Evolutionary conservation across 192 early-diverging fungal species (phyloP).

Genomic region (Gamsiella multidivaricata): DNA sequence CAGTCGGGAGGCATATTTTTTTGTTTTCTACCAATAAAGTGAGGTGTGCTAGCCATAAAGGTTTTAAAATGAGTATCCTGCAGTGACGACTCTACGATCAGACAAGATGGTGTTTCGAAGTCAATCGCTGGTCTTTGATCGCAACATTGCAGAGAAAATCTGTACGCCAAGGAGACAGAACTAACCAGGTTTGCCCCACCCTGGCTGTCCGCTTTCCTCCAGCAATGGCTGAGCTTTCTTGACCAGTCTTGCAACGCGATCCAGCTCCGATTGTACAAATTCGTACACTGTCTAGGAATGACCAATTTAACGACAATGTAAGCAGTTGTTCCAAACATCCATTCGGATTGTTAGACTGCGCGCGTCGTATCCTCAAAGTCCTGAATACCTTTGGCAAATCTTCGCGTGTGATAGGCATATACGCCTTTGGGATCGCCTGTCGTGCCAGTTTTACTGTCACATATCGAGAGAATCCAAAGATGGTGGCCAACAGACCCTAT

Average conservation of each 20-base stretch:
- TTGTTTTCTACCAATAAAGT: slow-evolving; percentile 60
- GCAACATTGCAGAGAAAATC: too few relatives aligned
- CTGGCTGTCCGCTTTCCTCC: slow-evolving; percentile 59
- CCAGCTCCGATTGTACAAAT: slow-evolving; percentile 57
- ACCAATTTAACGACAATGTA: neutral
- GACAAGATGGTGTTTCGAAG: neutral
- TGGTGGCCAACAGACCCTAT: slow-evolving; percentile 59
- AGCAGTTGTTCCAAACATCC: too few relatives aligned
- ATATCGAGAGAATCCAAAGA: slow-evolving; percentile 63
- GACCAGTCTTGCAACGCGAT: slow-evolving; percentile 49
- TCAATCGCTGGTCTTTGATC: too few relatives aligned
- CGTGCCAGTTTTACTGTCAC: slow-evolving; percentile 59
- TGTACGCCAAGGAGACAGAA: too few relatives aligned
- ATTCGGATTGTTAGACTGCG: too few relatives aligned
- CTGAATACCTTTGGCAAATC: slow-evolving; percentile 60
- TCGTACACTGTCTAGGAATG: slow-evolving; percentile 56
- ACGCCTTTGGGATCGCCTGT: slow-evolving; percentile 64
- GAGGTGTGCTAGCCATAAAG: slow-evolving; percentile 64
- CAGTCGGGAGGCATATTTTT: neutral
- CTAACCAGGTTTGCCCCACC: slow-evolving; percentile 65
- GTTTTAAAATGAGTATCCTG: slow-evolving; percentile 65
- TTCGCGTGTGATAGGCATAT: slow-evolving; percentile 58
- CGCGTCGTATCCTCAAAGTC: too few relatives aligned
- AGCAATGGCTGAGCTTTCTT: slow-evolving; percentile 54
- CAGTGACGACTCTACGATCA: slow-evolving; percentile 31